Conservation (phyloP, 345 rosid species). For the Fremontodendron californicum region DNA sequence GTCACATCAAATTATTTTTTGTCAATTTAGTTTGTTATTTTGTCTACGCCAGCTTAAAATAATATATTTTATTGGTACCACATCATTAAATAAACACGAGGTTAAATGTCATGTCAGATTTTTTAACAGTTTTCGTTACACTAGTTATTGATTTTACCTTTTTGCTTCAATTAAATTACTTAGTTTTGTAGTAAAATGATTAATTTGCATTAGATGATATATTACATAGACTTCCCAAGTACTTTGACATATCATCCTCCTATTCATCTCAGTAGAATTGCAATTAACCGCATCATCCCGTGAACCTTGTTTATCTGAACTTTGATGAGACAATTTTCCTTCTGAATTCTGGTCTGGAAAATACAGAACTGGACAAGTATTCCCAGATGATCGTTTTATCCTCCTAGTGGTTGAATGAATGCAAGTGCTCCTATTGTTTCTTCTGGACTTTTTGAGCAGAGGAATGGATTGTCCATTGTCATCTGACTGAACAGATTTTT, state of each 20-base stretch:
- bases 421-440: constrained; percentile 13
- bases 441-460: constrained; percentile 26
- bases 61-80: too few species aligned
- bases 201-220: too few species aligned
- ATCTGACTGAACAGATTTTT: constrained; percentile 11
- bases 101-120: too few species aligned
- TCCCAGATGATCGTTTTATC: constrained; percentile 25
- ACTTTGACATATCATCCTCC: constrained; percentile 1
- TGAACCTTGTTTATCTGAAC: constrained; percentile 10
- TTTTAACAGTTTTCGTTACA: too few species aligned
- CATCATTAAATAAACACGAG: too few species aligned
- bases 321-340: constrained; percentile 2
- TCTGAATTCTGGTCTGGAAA: constrained; percentile 10
- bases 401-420: constrained; percentile 31
- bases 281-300: not conserved
- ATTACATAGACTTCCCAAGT: too few species aligned
- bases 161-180: too few species aligned
- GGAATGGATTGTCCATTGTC: constrained; percentile 13
- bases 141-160: too few species aligned
- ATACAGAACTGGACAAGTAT: constrained; percentile 4
- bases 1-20: too few species aligned
- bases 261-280: constrained; percentile 14
- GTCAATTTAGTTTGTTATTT: too few species aligned
- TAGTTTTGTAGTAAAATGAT: too few species aligned
- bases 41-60: too few species aligned